Evolutionary conservation across 495 filamentous ascomycete genomes (phyloP), one percentile per base, ranked within the genome.

Genomic region (Eremomyces bilateralis): DNA sequence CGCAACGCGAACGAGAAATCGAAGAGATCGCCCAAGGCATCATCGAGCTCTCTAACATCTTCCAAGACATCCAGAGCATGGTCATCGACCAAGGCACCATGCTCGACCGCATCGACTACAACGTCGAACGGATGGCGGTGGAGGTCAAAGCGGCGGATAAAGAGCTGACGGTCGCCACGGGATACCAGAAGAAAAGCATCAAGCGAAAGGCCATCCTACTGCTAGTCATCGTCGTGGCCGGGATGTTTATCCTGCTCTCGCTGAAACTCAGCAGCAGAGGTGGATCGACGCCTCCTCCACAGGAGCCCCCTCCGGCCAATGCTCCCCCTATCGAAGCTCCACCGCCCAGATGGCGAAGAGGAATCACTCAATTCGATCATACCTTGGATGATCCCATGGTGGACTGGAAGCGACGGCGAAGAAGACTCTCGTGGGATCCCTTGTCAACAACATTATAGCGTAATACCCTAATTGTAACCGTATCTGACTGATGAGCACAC

Each of bases 1-100:
- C 72, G 36, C 88, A 94, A 50, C 77, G 88, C 35, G 88, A 97
- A 56, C 68, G 73, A n/a, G 88, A 94, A 50, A 97, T 97, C 54
- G 88, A 84, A 39, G 81, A 93, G 40, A 95, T 97, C 40, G 88
- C 88, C 0, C 82, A 91, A 47, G 88, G 88, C 28, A 93, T 97
- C 52, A 93, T 97, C 46, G 90, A 95, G 43, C 63, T 97, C 2
- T 75, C 83, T 1, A 83, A 92, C 49, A 82, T 97, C 27, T 97
- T 97, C 62, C 80, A 85, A 30, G 90, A 95, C 42, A 57, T 97
- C 15, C 90, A 97, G 49, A 70, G 63, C 15, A 93, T 97, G 83
- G 75, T 97, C 37, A 97, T 97, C 39, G 88, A 97, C 53, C 88
- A 97, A 56, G 88, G 88, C 10, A 94, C 81, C 19, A 82, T 97